Percentiles rank a stretch among this genome's conserved stretches.
phyloP scores from a whole-genome alignment of 768 basidiomycete species.

The Hydnomerulius pinastri region DNA sequence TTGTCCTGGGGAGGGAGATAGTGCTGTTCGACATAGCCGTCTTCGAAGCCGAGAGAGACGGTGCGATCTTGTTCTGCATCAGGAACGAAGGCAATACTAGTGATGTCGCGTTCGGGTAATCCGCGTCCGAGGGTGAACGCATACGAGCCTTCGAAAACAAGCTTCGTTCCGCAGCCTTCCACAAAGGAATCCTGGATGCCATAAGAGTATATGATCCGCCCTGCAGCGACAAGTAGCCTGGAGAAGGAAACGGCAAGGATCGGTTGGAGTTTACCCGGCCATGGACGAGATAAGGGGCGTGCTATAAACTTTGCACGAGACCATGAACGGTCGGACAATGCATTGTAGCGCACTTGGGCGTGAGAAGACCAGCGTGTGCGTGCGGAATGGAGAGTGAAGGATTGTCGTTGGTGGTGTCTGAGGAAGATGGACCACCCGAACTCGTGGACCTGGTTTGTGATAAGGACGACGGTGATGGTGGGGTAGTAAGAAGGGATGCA shows the following conservation, averaged over 20 bases:
- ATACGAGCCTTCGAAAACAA: constrained; percentile 49
- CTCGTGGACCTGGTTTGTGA: constrained; percentile 49
- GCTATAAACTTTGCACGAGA: constrained; percentile 51
- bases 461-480: not conserved
- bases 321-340: constrained; percentile 59
- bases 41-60: constrained; percentile 58
- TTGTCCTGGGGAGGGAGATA: constrained; percentile 26
- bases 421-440: constrained; percentile 62
- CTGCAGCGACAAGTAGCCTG: constrained; percentile 63
- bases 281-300: constrained; percentile 61
- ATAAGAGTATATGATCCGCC: constrained; percentile 58
- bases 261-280: constrained; percentile 59
- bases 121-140: constrained; percentile 37
- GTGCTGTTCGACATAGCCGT: constrained; percentile 58
- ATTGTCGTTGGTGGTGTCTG: constrained; percentile 52
- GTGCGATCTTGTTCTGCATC: constrained; percentile 46
- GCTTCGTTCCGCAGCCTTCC: constrained; percentile 39
- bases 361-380: constrained; percentile 46
- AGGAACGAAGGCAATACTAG: constrained; percentile 50
- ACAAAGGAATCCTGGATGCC: constrained; percentile 38
- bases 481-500: constrained; percentile 20
- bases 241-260: constrained; percentile 54
- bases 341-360: constrained; percentile 50
- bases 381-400: constrained; percentile 49
- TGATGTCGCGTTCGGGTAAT: constrained; percentile 47